A percentile compares a stretch with the other conserved stretches of the same genome.
Conservation (phyloP, 441 rosid species). For the Euphorbia neoarborescens region DNA sequence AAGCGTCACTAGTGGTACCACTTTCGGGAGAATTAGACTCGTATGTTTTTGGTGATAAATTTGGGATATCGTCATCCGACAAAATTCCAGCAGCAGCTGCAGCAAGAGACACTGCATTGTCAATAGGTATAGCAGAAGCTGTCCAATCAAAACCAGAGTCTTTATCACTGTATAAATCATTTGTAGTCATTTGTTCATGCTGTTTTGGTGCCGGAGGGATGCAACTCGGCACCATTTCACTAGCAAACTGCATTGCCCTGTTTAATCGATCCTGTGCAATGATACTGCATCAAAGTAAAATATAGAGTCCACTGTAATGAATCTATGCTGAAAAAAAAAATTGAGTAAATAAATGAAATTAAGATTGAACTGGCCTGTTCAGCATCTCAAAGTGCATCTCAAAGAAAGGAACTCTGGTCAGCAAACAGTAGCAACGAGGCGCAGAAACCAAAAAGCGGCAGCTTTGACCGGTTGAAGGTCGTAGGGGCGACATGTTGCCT, state of each 20-base stretch:
- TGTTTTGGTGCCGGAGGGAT: slow-evolving; percentile 35
- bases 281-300: slow-evolving; percentile 61
- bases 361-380: slow-evolving; percentile 82
- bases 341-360: slow-evolving; percentile 17
- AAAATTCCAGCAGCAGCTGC: slow-evolving; percentile 81
- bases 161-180: slow-evolving; percentile 33
- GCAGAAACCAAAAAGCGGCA: slow-evolving; percentile 84
- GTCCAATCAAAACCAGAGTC: slow-evolving; percentile 41
- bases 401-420: slow-evolving; percentile 90
- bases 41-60: slow-evolving; percentile 35
- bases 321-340: slow-evolving; percentile 5
- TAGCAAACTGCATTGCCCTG: slow-evolving; percentile 71
- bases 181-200: slow-evolving; percentile 33
- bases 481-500: slow-evolving; percentile 50
- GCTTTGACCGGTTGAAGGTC: slow-evolving; percentile 45
- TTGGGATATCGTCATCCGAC: slow-evolving; percentile 50
- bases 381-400: slow-evolving; percentile 92
- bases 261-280: slow-evolving; percentile 94
- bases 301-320: slow-evolving; percentile 15
- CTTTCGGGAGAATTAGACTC: slow-evolving; percentile 67
- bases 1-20: slow-evolving; percentile 54
- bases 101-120: slow-evolving; percentile 59
- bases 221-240: slow-evolving; percentile 53
- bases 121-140: slow-evolving; percentile 78
- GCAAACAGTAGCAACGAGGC: slow-evolving; percentile 93